These are phyloP conservation scores for Physcomitrellopsis africana DNA, from an alignment of 225 moss, liverwort and hornwort species.

Conservation along the genomic window DNA sequence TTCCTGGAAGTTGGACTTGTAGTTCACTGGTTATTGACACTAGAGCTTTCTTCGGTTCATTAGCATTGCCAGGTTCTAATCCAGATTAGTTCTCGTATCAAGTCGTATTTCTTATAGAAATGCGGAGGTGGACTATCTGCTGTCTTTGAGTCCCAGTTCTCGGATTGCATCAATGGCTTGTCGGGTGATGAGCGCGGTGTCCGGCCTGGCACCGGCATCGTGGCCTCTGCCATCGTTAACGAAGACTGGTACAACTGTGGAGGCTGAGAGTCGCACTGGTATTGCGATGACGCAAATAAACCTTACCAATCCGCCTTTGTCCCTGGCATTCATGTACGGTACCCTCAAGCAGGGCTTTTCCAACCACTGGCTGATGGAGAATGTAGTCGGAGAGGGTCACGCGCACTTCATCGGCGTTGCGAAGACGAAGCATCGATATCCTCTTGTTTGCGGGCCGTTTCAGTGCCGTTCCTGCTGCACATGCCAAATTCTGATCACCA, in stretches of 20 bases:
- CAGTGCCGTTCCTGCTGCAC: slow-evolving; percentile 82
- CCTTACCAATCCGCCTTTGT: slow-evolving; percentile 28
- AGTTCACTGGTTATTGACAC: no score
- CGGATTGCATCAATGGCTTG: slow-evolving; percentile 28
- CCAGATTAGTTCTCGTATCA: no score
- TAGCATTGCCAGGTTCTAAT: no score
- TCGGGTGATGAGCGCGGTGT: slow-evolving; percentile 29
- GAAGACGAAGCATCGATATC: slow-evolving; percentile 58
- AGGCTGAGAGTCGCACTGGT: slow-evolving; percentile 15
- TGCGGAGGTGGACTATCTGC: no score
- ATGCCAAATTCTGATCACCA: slow-evolving; percentile 60
- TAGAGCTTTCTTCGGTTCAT: no score
- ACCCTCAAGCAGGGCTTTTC: slow-evolving; percentile 85
- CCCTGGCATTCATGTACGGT: slow-evolving; percentile 80
- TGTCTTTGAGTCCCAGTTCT: no score
- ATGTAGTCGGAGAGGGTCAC: slow-evolving; percentile 61
- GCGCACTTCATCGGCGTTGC: slow-evolving; percentile 69
- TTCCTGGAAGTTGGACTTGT: no score
- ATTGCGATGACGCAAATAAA: slow-evolving; percentile 21
- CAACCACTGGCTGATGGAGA: slow-evolving; percentile 79
- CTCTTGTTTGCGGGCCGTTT: slow-evolving; percentile 88
- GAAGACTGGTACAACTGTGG: slow-evolving; percentile 13
- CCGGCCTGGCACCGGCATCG: slow-evolving; percentile 12
- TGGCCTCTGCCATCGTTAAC: slow-evolving; percentile 14
- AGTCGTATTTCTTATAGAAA: no score